A percentile compares a stretch with the other conserved stretches of the same genome.
Evolutionary conservation across 345 rosid species (phyloP).

Genomic region (Brassica rapa): DNA sequence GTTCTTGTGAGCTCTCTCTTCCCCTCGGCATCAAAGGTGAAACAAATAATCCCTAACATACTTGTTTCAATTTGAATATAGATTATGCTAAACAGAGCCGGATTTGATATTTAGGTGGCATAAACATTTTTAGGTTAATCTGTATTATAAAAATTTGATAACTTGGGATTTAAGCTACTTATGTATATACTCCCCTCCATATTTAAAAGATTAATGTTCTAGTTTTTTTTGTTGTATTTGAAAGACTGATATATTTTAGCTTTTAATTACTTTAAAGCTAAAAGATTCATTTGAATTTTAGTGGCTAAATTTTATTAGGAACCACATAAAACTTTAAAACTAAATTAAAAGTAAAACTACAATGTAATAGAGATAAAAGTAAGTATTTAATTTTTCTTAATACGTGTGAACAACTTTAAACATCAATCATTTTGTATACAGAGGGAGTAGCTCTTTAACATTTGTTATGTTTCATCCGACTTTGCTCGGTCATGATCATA

Average conservation of each 20-base stretch:
- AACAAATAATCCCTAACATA: not conserved
- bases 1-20: constrained; percentile 94
- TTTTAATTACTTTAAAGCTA: not conserved
- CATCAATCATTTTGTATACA: not conserved
- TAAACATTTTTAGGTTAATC: not conserved
- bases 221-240: not conserved
- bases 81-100: not conserved
- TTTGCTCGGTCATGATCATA: not conserved
- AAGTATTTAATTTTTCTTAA: too few species aligned
- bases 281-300: too few species aligned
- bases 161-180: not conserved
- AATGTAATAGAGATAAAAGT: not conserved
- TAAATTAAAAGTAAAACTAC: too few species aligned
- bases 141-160: not conserved
- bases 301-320: not conserved
- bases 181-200: too few species aligned
- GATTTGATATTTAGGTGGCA: not conserved
- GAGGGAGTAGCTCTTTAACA: not conserved
- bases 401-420: not conserved
- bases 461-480: not conserved
- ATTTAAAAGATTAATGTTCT: too few species aligned
- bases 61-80: not conserved
- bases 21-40: constrained; percentile 75
- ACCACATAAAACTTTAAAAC: not conserved
- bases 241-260: not conserved